Evolutionary conservation across 192 early-diverging fungal genomes (phyloP).

Genomic region (Anaeromyces robustus): DNA sequence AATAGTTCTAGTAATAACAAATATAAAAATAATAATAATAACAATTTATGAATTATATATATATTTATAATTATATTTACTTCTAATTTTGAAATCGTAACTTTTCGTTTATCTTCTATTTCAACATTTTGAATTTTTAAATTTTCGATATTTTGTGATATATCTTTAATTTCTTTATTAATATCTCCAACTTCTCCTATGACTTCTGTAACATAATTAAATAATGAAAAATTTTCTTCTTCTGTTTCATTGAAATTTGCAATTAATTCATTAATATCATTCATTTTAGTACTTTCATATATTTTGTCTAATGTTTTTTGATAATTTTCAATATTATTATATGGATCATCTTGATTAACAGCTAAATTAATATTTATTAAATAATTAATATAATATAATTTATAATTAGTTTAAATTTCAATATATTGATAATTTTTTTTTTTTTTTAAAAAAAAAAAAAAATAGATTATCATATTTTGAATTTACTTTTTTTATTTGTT

Average conservation of each 20-base stretch:
- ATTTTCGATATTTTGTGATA: neutral
- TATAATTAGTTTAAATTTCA: too few relatives aligned
- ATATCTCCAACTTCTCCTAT: neutral
- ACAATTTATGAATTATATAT: too few relatives aligned
- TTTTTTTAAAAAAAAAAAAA: too few relatives aligned
- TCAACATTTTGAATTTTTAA: neutral
- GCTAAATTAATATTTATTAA: neutral
- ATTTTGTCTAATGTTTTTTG: neutral
- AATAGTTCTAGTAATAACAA: too few relatives aligned
- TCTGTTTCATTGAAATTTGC: neutral
- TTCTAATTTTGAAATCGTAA: neutral
- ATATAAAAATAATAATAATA: too few relatives aligned
- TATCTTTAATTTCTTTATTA: neutral
- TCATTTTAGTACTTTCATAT: neutral
- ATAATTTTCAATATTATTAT: neutral
- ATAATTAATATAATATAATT: too few relatives aligned
- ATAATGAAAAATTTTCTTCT: neutral
- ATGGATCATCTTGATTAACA: neutral
- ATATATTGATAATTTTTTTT: too few relatives aligned
- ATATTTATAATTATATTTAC: neutral
- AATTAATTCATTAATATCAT: neutral
- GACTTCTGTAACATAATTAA: neutral
- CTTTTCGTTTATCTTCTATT: neutral
- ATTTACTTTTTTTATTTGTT: neutral
- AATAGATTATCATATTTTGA: too few relatives aligned